phyloP scores from a whole-genome alignment of 192 early-diverging fungal species.

The Piromyces finnis region DNA sequence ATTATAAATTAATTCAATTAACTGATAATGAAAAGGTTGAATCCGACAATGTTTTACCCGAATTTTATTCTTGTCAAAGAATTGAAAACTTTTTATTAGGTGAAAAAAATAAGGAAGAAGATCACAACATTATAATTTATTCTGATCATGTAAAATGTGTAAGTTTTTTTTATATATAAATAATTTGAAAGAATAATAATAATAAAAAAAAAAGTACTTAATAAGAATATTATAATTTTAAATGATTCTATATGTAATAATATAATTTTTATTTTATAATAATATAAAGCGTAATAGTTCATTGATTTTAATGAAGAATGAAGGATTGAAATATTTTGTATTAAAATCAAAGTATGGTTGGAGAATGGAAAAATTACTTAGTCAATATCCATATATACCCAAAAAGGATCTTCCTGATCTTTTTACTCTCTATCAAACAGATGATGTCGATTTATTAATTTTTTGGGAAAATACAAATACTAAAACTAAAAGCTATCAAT shows the following conservation, averaged over 20 bases:
- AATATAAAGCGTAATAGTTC: too few species aligned
- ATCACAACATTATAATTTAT: neutral
- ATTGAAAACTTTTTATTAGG: conserved; percentile 20
- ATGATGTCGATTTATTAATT: conserved; percentile 72
- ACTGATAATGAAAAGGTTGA: neutral
- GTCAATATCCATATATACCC: conserved; percentile 50
- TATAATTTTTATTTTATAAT: too few species aligned
- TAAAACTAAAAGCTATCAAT: conserved; percentile 60
- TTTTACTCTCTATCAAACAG: conserved; percentile 73
- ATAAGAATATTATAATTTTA: too few species aligned
- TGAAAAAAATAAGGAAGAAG: conserved; percentile 2
- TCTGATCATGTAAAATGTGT: conserved; percentile 10
- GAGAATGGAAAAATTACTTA: conserved; percentile 37
- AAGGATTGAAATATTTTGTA: conserved; percentile 18
- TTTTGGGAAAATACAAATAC: conserved; percentile 51
- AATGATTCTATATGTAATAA: too few species aligned
- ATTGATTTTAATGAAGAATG: neutral
- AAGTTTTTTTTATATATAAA: conserved; percentile 16
- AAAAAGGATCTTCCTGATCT: conserved; percentile 26
- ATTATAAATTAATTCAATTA: conserved; percentile 18
- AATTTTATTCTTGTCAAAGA: conserved; percentile 22
- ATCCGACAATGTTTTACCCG: conserved; percentile 8
- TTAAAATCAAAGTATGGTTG: conserved; percentile 52
- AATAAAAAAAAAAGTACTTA: neutral
- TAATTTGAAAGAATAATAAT: conserved; percentile 8